phyloP scores from a whole-genome alignment of 2,329 filamentous ascomycete genomes.

The Monosporascus sp. region DNA sequence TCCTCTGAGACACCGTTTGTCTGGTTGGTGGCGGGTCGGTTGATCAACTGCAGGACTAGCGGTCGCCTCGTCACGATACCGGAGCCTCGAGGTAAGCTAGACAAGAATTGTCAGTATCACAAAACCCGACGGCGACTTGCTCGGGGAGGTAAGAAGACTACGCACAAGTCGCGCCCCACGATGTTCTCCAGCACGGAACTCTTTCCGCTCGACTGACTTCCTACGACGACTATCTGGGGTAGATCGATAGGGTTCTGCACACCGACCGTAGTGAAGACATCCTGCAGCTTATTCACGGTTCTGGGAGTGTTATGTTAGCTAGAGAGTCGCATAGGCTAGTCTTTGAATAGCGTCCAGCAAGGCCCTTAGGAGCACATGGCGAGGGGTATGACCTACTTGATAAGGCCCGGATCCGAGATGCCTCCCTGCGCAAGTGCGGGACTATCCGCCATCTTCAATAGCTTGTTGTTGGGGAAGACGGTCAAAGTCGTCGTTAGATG shows the following conservation, averaged over 20 bases:
- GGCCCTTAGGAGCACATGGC: too few relatives aligned
- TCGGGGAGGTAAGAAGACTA: slow-evolving; percentile 19
- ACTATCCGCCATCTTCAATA: slow-evolving; percentile 21
- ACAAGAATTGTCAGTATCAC: slow-evolving; percentile 2
- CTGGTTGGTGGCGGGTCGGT: slow-evolving; percentile 61
- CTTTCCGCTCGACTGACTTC: slow-evolving; percentile 98
- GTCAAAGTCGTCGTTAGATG: slow-evolving; percentile 6
- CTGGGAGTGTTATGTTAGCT: slow-evolving; percentile 35
- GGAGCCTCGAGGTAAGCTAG: slow-evolving; percentile 88
- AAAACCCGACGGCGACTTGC: neutral
- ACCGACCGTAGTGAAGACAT: slow-evolving; percentile 97
- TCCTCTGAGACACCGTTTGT: slow-evolving; percentile 69
- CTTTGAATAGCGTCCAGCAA: neutral
- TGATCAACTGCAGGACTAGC: slow-evolving; percentile 96
- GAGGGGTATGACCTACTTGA: slow-evolving; percentile 42
- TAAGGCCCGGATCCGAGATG: slow-evolving; percentile 62
- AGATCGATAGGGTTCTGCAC: slow-evolving; percentile 99
- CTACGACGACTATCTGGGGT: slow-evolving; percentile 95
- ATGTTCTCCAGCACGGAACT: slow-evolving; percentile 99
- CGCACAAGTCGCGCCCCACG: slow-evolving; percentile 96
- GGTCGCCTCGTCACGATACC: slow-evolving; percentile 96
- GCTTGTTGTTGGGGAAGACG: slow-evolving; percentile 3
- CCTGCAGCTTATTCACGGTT: slow-evolving; percentile 97
- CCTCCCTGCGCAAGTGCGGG: slow-evolving; percentile 43
- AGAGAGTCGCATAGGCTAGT: slow-evolving; percentile 1